Conservation (phyloP, 140 eudicot genomes). For the Artemisia princeps region DNA sequence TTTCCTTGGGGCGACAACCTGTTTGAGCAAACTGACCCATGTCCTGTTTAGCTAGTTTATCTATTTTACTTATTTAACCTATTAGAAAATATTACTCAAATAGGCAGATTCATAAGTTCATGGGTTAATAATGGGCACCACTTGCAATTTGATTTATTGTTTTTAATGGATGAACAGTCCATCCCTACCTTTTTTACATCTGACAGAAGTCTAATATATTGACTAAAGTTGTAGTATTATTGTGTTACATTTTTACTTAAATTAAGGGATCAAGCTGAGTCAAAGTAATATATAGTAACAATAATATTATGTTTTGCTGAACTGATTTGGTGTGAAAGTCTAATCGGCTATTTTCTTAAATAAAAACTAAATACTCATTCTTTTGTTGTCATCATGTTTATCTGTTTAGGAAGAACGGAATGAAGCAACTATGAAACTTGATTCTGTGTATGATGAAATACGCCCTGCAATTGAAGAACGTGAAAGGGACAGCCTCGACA, state of each 20-base stretch:
- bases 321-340: background rate
- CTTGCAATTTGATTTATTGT: background rate
- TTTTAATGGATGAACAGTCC: background rate
- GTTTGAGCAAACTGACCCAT: no score
- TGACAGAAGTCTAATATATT: background rate
- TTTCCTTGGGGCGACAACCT: no score
- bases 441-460: constrained; percentile 57
- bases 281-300: background rate
- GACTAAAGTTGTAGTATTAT: background rate
- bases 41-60: no score
- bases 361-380: no score
- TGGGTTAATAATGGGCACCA: no score
- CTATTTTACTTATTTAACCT: background rate
- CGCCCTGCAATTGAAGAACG: constrained; percentile 81
- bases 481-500: constrained; percentile 75
- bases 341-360: background rate
- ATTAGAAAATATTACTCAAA: background rate
- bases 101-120: background rate
- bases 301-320: background rate
- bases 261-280: background rate
- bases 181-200: background rate
- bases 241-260: background rate
- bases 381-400: background rate
- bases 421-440: constrained; percentile 48
- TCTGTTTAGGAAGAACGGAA: constrained; percentile 46